Conservation (phyloP, 257 asterid species). For the Rhazya stricta region DNA sequence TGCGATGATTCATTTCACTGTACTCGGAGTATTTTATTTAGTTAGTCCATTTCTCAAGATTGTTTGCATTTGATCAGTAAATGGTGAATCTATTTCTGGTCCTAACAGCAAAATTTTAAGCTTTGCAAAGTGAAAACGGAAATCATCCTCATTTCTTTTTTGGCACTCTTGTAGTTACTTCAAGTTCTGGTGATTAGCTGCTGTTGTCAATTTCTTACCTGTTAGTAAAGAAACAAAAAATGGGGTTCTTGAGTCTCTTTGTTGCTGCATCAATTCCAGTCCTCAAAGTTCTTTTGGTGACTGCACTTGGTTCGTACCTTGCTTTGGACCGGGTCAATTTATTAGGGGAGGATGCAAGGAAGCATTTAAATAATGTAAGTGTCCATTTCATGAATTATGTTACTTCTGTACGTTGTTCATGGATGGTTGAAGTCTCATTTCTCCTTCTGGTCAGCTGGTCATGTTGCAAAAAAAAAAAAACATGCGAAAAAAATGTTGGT, state of each 20-base stretch:
- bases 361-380: slow-evolving; percentile 76
- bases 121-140: background rate
- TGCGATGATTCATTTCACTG: too few relatives aligned
- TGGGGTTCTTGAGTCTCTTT: slow-evolving; percentile 68
- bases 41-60: too few relatives aligned
- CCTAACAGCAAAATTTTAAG: background rate
- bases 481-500: too few relatives aligned
- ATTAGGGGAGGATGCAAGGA: slow-evolving; percentile 70
- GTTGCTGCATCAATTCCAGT: slow-evolving; percentile 71
- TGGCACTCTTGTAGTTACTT: background rate
- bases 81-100: background rate
- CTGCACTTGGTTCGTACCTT: slow-evolving; percentile 71
- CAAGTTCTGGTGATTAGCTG: background rate
- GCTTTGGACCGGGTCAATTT: slow-evolving; percentile 51
- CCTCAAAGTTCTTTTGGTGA: slow-evolving; percentile 67
- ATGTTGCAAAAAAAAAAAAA: background rate
- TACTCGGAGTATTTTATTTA: too few relatives aligned
- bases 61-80: background rate
- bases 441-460: background rate
- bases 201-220: background rate
- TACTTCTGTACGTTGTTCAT: background rate
- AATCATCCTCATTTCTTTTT: background rate
- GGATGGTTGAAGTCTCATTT: background rate
- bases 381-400: background rate
- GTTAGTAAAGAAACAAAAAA: slow-evolving; percentile 11